Percentiles rank a stretch among this genome's conserved stretches.
Evolutionary conservation across 106 monocot species (phyloP).

Genomic region (Agapanthus africanus): DNA sequence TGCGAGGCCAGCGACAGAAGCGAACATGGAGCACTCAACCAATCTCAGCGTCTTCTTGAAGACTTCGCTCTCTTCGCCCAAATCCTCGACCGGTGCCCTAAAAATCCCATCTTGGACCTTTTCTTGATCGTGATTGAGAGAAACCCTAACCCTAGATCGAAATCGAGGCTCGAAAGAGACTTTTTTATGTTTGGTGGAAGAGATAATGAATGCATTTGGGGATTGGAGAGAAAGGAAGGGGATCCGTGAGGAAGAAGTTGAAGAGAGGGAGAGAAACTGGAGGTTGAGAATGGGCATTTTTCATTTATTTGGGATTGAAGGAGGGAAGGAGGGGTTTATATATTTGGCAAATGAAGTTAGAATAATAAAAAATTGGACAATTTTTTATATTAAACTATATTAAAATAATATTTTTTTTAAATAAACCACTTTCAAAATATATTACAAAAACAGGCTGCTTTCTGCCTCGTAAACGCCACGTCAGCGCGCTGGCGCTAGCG

Average conservation of each 20-base stretch:
- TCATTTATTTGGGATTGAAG: neutral
- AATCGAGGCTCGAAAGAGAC: neutral
- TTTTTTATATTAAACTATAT: too few relatives aligned
- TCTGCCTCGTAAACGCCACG: too few relatives aligned
- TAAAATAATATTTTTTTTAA: too few relatives aligned
- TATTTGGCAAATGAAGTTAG: neutral
- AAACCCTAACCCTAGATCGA: constrained; percentile 6
- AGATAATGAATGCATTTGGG: neutral
- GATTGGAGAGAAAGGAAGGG: neutral
- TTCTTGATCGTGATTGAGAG: neutral
- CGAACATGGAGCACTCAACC: constrained; percentile 98
- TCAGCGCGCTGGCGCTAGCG: too few relatives aligned
- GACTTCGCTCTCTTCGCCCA: constrained; percentile 45
- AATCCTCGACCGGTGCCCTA: constrained; percentile 18
- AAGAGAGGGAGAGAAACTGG: neutral
- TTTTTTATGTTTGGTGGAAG: neutral
- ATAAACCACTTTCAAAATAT: too few relatives aligned
- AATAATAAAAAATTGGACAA: too few relatives aligned
- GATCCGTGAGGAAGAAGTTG: neutral
- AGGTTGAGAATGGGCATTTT: constrained; percentile 8
- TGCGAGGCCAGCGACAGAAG: constrained; percentile 74
- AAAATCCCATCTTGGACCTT: constrained; percentile 3
- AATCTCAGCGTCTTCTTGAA: constrained; percentile 73
- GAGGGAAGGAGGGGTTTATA: neutral
- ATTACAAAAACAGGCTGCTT: too few relatives aligned